These are phyloP conservation scores for Fusarium verticillioides DNA, from an alignment of 2,329 filamentous ascomycete genomes.

Conservation along the genomic window DNA sequence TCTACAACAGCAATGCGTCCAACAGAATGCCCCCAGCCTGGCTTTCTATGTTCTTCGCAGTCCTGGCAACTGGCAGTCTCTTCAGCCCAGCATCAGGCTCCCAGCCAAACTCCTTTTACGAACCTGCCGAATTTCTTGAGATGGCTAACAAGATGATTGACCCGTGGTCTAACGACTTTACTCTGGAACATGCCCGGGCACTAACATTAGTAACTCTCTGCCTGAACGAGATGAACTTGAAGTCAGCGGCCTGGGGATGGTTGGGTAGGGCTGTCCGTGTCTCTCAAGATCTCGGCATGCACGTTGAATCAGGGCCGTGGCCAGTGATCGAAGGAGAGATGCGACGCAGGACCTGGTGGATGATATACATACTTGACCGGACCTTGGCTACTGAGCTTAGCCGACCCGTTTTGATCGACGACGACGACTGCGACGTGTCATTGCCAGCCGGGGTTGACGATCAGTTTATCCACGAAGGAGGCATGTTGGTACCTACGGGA, in stretches of 20 bases:
- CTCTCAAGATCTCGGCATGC: constrained; percentile 85
- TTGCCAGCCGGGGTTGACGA: constrained; percentile 86
- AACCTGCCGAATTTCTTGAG: constrained; percentile 75
- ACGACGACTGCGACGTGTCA: constrained; percentile 86
- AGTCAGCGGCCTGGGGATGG: constrained; percentile 88
- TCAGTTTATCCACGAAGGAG: constrained; percentile 73
- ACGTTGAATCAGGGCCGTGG: constrained; percentile 79
- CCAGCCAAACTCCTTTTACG: constrained; percentile 63
- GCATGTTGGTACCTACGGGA: constrained; percentile 63
- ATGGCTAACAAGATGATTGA: constrained; percentile 76
- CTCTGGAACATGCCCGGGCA: constrained; percentile 78
- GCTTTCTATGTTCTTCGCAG: constrained; percentile 82
- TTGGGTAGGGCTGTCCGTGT: constrained; percentile 81
- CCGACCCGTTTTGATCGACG: constrained; percentile 83
- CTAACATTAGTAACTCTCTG: constrained; percentile 81
- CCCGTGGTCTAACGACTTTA: constrained; percentile 82
- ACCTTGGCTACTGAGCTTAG: constrained; percentile 83
- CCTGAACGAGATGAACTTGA: constrained; percentile 86
- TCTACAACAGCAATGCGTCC: constrained; percentile 74
- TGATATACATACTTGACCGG: constrained; percentile 89
- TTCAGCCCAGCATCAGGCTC: constrained; percentile 69
- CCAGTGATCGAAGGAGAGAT: constrained; percentile 84
- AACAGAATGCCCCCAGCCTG: constrained; percentile 72
- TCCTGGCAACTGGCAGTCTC: constrained; percentile 84
- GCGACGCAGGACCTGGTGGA: constrained; percentile 92